Percentiles rank a stretch among this genome's conserved stretches.
Conservation (phyloP, 2,329 filamentous ascomycete species). For the Pyrenophora graminea region DNA sequence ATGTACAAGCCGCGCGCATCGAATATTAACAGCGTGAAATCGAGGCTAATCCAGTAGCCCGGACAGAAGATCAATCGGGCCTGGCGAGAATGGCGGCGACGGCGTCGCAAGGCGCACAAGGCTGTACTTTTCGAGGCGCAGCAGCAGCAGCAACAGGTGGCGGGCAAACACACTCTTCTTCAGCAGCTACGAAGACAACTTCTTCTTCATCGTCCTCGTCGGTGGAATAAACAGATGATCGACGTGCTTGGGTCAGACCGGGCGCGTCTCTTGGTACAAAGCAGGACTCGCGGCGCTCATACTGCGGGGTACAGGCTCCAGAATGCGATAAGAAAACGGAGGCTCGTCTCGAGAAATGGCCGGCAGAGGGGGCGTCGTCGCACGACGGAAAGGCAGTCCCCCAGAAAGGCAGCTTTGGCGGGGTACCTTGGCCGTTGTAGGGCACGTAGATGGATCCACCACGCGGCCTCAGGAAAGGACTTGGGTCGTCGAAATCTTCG, state of each 20-base stretch:
- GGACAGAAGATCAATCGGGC: constrained; percentile 18
- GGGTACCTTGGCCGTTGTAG: constrained; percentile 29
- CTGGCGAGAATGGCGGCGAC: constrained; percentile 31
- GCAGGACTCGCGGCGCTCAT: constrained; percentile 21
- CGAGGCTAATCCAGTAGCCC: constrained; percentile 6
- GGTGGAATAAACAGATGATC: constrained; percentile 8
- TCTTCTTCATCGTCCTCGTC: too few relatives aligned
- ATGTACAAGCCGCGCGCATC: constrained; percentile 24
- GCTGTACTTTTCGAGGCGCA: constrained; percentile 22
- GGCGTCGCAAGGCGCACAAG: constrained; percentile 31
- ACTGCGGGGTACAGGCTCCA: constrained; percentile 18
- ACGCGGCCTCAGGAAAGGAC: constrained; percentile 28
- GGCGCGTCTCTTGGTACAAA: constrained; percentile 18
- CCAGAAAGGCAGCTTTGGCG: constrained; percentile 27
- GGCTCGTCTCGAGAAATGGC: constrained; percentile 20
- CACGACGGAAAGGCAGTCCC: constrained; percentile 21
- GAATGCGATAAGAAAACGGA: constrained; percentile 13
- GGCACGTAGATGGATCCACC: constrained; percentile 34
- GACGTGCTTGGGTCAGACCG: constrained; percentile 17
- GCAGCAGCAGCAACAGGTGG: constrained; percentile 10
- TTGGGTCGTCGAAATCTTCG: constrained; percentile 25
- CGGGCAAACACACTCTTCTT: constrained; percentile 20
- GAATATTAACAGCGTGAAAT: constrained; percentile 30
- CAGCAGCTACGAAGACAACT: constrained; percentile 16
- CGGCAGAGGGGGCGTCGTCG: constrained; percentile 11